Evolutionary conservation across 257 asterid genomes (phyloP).

Genomic region (Solanum lycopersicoides): DNA sequence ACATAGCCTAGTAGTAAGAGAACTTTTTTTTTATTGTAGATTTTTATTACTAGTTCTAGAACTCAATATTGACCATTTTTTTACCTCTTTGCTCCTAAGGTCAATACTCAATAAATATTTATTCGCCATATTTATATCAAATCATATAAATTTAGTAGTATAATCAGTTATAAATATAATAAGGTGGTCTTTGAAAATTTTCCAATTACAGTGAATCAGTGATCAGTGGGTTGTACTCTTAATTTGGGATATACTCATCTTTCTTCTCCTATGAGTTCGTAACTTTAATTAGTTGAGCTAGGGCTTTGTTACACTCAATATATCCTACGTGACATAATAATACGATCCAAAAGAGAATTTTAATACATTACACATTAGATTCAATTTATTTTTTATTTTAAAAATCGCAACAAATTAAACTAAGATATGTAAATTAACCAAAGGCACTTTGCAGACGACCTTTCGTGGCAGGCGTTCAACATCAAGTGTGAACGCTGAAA

Average conservation of each 20-base stretch:
- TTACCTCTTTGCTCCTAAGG: background rate
- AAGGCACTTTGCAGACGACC: background rate
- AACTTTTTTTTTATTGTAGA: background rate
- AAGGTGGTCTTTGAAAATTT: background rate
- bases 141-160: background rate
- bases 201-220: background rate
- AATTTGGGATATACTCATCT: background rate
- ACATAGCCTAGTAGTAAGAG: background rate
- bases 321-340: background rate
- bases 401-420: background rate
- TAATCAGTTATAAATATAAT: background rate
- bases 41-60: background rate
- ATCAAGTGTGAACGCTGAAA: background rate
- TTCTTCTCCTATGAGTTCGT: too few relatives aligned
- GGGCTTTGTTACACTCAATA: background rate
- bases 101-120: background rate
- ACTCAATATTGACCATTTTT: background rate
- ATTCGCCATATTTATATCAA: background rate
- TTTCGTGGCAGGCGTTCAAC: background rate
- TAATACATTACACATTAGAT: background rate
- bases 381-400: background rate
- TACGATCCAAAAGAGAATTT: background rate
- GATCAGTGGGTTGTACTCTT: background rate
- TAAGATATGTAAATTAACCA: background rate
- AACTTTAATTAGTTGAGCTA: background rate